Evolutionary conservation across 2,329 filamentous ascomycete species (phyloP).

Genomic region (Tolypocladium nubicola): DNA sequence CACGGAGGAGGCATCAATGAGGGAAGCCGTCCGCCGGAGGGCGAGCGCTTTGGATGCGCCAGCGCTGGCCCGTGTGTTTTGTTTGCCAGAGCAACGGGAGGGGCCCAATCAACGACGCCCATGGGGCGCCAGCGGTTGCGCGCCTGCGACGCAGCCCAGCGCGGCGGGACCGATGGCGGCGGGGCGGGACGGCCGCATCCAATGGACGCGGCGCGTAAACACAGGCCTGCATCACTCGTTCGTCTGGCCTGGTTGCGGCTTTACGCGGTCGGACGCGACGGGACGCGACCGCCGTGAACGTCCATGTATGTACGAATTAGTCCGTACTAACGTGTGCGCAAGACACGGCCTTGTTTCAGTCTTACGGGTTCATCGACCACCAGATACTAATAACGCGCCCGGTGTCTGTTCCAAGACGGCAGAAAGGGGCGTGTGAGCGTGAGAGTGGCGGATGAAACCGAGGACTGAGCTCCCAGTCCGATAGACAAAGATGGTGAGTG

Average conservation of each 20-base stretch:
- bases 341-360: neutral
- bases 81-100: conserved; percentile 15
- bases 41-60: neutral
- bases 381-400: neutral
- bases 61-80: neutral
- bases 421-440: neutral
- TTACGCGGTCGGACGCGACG: conserved; percentile 23
- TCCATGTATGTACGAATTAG: neutral
- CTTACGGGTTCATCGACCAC: neutral
- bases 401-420: neutral
- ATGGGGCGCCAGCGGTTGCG: neutral
- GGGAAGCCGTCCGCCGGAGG: neutral
- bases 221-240: neutral
- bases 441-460: neutral
- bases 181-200: neutral
- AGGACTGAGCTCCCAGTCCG: neutral
- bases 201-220: neutral
- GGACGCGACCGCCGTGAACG: neutral
- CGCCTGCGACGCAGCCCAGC: neutral
- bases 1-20: neutral
- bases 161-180: neutral
- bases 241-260: conserved; percentile 13
- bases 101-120: neutral
- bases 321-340: neutral
- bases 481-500: neutral